Conservation (phyloP, 1,284 basidiomycete species). For the Neonothopanus nambi region DNA sequence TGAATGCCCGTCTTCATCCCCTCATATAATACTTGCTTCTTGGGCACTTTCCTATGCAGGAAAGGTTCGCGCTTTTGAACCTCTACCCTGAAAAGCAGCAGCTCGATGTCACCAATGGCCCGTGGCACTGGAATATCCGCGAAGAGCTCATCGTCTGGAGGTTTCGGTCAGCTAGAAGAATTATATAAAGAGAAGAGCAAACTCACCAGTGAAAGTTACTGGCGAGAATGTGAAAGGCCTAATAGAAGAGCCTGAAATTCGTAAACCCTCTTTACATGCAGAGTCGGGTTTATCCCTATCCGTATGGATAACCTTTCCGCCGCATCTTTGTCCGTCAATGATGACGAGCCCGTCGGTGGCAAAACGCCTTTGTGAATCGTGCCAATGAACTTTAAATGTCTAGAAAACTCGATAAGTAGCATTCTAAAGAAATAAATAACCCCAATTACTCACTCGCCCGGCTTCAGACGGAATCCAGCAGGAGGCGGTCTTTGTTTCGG, state of each 20-base stretch:
- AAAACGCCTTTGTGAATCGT: slow-evolving; percentile 1
- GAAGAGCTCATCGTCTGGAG: not conserved
- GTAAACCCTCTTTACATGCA: slow-evolving; percentile 1
- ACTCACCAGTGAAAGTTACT: slow-evolving; percentile 3
- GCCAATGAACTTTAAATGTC: slow-evolving; percentile 8
- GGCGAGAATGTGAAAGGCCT: slow-evolving; percentile 9
- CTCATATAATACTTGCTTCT: slow-evolving; percentile 3
- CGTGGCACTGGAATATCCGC: not conserved
- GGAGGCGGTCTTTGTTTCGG: not conserved
- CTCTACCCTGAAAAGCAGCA: slow-evolving; percentile 3
- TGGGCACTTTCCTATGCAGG: not conserved
- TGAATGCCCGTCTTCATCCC: slow-evolving; percentile 1
- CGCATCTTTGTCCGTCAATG: slow-evolving; percentile 11
- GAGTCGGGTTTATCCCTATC: slow-evolving; percentile 7
- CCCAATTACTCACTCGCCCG: not conserved
- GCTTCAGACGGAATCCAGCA: slow-evolving; percentile 10
- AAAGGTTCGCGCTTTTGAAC: not conserved
- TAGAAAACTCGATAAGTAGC: not conserved
- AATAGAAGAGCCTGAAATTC: not conserved
- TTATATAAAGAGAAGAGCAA: not conserved
- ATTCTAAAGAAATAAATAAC: not conserved
- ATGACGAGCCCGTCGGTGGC: slow-evolving; percentile 11
- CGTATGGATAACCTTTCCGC: not conserved
- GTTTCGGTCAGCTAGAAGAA: too few species aligned
- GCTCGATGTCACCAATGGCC: not conserved